These are phyloP conservation scores for Lactarius sanguifluus DNA, from an alignment of 768 basidiomycete species.

Conservation along the genomic window DNA sequence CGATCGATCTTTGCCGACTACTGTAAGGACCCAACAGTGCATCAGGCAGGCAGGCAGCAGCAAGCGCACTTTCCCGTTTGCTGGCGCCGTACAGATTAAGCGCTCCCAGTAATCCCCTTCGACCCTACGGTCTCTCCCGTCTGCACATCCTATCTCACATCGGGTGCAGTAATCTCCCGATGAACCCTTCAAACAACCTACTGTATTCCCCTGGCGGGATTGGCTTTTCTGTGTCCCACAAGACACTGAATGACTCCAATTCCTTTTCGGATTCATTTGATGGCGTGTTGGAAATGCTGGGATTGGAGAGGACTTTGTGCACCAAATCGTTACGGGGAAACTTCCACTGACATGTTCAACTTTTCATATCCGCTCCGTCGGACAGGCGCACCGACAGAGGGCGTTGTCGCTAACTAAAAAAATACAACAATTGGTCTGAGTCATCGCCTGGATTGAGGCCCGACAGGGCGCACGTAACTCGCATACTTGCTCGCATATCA, in stretches of 20 bases:
- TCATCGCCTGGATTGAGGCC: background rate
- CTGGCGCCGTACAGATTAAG: background rate
- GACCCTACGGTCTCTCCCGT: background rate
- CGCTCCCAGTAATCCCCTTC: too few relatives aligned
- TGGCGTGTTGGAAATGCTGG: too few relatives aligned
- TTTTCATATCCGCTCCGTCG: background rate
- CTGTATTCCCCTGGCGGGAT: background rate
- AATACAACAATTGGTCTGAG: background rate
- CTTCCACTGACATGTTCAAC: background rate
- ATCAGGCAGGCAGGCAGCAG: background rate
- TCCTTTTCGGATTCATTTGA: too few relatives aligned
- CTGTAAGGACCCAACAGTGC: background rate
- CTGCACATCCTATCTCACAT: background rate
- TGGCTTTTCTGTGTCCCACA: background rate
- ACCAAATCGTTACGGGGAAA: background rate
- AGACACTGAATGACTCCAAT: too few relatives aligned
- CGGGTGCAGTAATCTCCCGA: background rate
- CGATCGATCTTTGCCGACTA: background rate
- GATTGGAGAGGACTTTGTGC: background rate
- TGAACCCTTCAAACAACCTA: background rate
- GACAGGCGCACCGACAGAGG: background rate
- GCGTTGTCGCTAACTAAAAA: constrained; percentile 1
- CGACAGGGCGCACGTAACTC: background rate
- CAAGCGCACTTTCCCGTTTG: background rate
- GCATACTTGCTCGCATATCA: background rate